Conservation (phyloP, 2,329 filamentous ascomycete genomes). For the Lizonia empirigonia region DNA sequence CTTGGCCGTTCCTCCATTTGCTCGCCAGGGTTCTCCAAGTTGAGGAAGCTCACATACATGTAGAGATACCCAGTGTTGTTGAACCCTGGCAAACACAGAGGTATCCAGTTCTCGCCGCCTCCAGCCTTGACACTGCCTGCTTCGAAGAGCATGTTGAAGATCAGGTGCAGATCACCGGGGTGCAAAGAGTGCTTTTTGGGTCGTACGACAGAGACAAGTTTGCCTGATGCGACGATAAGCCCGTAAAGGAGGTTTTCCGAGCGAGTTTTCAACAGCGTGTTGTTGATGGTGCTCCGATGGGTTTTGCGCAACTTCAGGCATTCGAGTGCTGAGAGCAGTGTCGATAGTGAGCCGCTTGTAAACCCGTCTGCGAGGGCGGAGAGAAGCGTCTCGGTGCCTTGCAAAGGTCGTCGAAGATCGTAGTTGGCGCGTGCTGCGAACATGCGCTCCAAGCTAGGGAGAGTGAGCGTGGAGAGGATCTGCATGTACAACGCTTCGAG, state of each 20-base stretch:
- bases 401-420: constrained; percentile 84
- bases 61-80: constrained; percentile 97
- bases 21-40: constrained; percentile 58
- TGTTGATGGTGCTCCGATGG: constrained; percentile 84
- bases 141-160: constrained; percentile 99
- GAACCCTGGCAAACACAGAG: constrained; percentile 92
- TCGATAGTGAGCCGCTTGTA: constrained; percentile 87
- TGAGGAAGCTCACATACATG: constrained; percentile 98
- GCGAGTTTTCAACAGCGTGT: constrained; percentile 78
- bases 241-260: constrained; percentile 86
- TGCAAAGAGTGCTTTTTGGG: constrained; percentile 95
- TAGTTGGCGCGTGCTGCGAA: constrained; percentile 92
- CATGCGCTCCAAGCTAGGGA: constrained; percentile 83
- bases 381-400: constrained; percentile 88
- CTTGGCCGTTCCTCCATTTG: constrained; percentile 50
- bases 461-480: constrained; percentile 90
- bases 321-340: constrained; percentile 86
- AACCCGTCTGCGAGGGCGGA: constrained; percentile 95
- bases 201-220: constrained; percentile 90
- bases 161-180: constrained; percentile 90
- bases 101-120: constrained; percentile 97
- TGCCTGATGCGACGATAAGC: constrained; percentile 87
- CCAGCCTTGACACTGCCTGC: constrained; percentile 89
- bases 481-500: constrained; percentile 97
- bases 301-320: constrained; percentile 91